Evolutionary conservation across 164 flowering plant species (phyloP).

Genomic region (Kingdonia uniflora): DNA sequence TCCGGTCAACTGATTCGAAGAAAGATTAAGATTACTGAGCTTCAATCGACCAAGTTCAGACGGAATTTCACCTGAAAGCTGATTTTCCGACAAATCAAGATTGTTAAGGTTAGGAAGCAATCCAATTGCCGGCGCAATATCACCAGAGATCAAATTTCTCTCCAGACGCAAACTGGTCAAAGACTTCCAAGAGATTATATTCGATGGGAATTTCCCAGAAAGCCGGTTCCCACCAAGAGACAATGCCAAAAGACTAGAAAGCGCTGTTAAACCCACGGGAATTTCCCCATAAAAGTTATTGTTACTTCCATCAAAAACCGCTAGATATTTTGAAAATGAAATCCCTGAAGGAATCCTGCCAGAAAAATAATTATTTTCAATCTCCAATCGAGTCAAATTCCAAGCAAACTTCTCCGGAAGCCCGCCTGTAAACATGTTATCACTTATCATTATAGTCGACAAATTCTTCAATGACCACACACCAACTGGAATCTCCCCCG

Average conservation of each 20-base stretch:
- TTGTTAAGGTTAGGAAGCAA: constrained; percentile 29
- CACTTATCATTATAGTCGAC: constrained; percentile 21
- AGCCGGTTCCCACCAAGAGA: constrained; percentile 50
- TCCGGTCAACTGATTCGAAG: constrained; percentile 59
- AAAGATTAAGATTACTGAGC: constrained; percentile 44
- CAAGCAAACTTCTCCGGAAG: constrained; percentile 29
- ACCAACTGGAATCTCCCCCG: constrained; percentile 47
- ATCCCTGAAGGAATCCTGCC: constrained; percentile 37
- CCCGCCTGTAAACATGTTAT: constrained; percentile 42
- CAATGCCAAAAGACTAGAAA: constrained; percentile 24
- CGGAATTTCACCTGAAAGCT: constrained; percentile 63
- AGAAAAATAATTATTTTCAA: constrained; percentile 43
- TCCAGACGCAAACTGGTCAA: constrained; percentile 35
- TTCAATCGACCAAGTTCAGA: constrained; percentile 28
- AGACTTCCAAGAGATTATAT: constrained; percentile 42
- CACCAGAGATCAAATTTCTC: constrained; percentile 48
- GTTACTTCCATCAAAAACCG: constrained; percentile 45
- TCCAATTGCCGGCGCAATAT: constrained; percentile 39
- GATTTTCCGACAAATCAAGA: constrained; percentile 58
- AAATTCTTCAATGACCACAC: constrained; percentile 35
- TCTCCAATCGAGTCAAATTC: constrained; percentile 43
- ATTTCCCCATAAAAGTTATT: constrained; percentile 42
- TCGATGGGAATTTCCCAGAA: constrained; percentile 50
- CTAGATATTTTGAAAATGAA: constrained; percentile 18
- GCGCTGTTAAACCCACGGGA: constrained; percentile 37